Evolutionary conservation across 371 early-diverging fungal species (phyloP), one percentile per base, ranked within the genome.

Genomic region (Lichtheimia corymbifera): DNA sequence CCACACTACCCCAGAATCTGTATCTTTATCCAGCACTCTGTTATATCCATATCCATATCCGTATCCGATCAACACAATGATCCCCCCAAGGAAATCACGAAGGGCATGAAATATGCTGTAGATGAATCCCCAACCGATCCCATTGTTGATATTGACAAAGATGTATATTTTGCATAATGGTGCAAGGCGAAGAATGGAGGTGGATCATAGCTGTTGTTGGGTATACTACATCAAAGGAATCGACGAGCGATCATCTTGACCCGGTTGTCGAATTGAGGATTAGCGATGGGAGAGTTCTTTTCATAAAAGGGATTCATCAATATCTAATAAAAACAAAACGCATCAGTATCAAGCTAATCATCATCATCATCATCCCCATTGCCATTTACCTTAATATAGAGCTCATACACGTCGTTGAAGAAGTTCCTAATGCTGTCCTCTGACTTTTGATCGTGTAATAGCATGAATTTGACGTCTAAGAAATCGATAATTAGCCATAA

Each of bases 281-380:
- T 92, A 18, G 83, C 83, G 49, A 97, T 95, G 17, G 90, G 79
- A 6, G 86, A 58, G 68, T 93, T 93, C 50, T 90, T 79, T 57
- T 93, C 91, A 67, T 91, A 93, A 64, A 97, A 97, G 13, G 97
- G 96, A 70, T 95, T 97, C 75, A 95, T 72, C 50, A 96, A 57
- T 0, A 88, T 72, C 93, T 93, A 68, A 27, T 18, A 50, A 25
- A 25, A 25, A 25, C 17, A 54, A 50, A 30, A 50, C 11, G 52
- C 0, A 11, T 13, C 15, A 51, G 11, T 6, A 54, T 5, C 42
- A 43, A 42, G 28, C 40, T 42, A 40, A 30, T 20, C 40, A 30
- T 5, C 15, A 40, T n/a, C 53, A 30, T 20, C 40, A 30, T 5
- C 15, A 40, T n/a, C 53, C 15, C 15, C n/a, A 18, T 50, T 11